Conservation (phyloP, 148 eudicot species). For the Rhododendron mucronatum region DNA sequence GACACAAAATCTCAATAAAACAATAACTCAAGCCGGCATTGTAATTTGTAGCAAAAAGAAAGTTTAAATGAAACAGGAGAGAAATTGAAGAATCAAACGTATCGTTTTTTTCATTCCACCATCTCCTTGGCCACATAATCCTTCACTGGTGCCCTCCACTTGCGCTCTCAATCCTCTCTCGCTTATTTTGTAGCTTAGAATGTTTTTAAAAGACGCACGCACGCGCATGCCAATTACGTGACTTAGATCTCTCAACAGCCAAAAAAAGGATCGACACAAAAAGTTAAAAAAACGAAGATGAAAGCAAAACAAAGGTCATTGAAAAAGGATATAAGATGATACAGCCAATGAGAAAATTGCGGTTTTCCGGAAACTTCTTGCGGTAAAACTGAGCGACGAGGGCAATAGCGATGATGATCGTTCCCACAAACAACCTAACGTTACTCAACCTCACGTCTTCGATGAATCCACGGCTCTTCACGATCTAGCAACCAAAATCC, state of each 20-base stretch:
- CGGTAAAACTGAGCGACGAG: conserved; percentile 2
- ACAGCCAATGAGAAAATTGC: background rate
- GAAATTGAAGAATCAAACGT: background rate
- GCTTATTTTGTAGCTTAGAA: background rate
- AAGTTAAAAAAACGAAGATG: background rate
- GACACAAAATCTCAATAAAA: background rate
- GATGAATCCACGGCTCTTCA: background rate
- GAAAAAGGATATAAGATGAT: conserved; percentile 4
- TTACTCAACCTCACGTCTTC: conserved; percentile 1
- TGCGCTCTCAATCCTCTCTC: background rate
- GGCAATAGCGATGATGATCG: background rate
- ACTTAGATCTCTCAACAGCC: background rate
- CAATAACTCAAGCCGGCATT: background rate
- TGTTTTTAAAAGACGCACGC: background rate
- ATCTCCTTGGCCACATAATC: too few species aligned
- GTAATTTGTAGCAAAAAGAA: background rate
- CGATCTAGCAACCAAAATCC: background rate
- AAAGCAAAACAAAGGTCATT: background rate
- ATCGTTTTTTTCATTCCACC: too few species aligned
- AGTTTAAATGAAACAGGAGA: background rate
- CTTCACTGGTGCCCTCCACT: too few species aligned
- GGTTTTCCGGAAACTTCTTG: background rate
- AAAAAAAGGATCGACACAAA: background rate
- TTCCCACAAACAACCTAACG: background rate
- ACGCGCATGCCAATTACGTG: too few species aligned